These are phyloP conservation scores for Cladophialophora psammophila DNA, from an alignment of 2,329 filamentous ascomycete genomes.

Conservation along the genomic window DNA sequence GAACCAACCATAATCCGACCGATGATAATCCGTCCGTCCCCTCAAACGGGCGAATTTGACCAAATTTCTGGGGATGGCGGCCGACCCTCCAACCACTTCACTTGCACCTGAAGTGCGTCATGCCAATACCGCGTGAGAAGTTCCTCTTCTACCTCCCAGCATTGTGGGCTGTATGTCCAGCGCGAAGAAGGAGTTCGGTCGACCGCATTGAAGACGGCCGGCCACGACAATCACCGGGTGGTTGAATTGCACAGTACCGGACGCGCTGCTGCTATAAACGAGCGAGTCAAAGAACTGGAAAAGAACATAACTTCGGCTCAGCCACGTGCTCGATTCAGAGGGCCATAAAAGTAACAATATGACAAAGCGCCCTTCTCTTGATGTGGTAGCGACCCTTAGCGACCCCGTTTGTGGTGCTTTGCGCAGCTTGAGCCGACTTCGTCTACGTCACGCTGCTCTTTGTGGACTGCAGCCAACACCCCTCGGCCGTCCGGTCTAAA, in stretches of 20 bases:
- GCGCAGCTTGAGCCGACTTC: too few relatives aligned
- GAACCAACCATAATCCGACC: constrained; percentile 11
- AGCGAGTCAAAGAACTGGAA: background rate
- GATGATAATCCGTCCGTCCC: constrained; percentile 2
- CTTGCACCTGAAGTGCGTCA: constrained; percentile 1
- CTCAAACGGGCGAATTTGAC: constrained; percentile 5
- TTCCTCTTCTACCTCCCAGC: background rate
- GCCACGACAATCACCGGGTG: background rate
- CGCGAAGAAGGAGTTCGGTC: background rate
- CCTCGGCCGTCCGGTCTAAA: background rate
- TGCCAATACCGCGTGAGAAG: background rate
- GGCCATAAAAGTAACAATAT: background rate
- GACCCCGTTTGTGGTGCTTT: background rate
- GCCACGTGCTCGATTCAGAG: background rate
- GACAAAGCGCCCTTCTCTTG: background rate
- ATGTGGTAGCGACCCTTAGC: background rate
- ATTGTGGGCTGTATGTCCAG: background rate
- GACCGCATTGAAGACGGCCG: background rate
- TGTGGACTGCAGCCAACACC: background rate
- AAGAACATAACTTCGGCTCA: background rate
- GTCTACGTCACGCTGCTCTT: background rate
- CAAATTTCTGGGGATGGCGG: constrained; percentile 2
- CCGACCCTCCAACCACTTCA: background rate
- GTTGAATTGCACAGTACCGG: background rate
- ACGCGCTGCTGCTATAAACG: background rate